Evolutionary conservation across 306 rosid species (phyloP), one percentile per base, ranked within the genome.

Genomic region (Quercus glauca): DNA sequence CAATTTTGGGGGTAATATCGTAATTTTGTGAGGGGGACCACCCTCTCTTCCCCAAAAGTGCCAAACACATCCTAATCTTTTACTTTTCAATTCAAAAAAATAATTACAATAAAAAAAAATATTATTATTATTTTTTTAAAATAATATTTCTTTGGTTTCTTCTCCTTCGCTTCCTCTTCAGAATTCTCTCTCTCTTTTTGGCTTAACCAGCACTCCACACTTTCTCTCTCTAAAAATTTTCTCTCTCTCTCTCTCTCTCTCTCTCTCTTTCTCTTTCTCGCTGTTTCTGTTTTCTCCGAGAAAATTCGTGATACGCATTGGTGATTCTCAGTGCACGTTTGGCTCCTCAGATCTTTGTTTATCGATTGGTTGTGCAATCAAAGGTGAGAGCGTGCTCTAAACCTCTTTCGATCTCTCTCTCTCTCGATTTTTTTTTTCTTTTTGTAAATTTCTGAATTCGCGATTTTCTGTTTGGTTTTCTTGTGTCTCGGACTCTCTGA

Each of bases 121-220:
- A 31, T 28, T 4, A 37, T 37, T 37, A 37, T 37, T 55, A 37
- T 53, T 73, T 43, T 83, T 80, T 74, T 52, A 76, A 78, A 71
- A 26, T 26, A 51, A 37, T 9, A 69, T 53, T 76, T 80, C 83
- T 61, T 85, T 85, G 84, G 84, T 87, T 83, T 82, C 88, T 86
- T 83, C 90, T 83, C 83, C 89, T 71, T 64, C 58, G 79, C 83
- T 75, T 81, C 82, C 73, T 85, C 78, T 53, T 76, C 81, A 84
- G 92, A 83, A 83, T 88, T 78, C 85, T 53, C 73, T 51, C 69
- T 43, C 2, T 43, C 2, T 45, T 45, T 51, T 79, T 83, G 84
- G 90, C 92, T 78, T 88, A 83, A 63, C 85, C 69, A 55, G 80
- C 77, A 86, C 83, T 89, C 91, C 89, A 83, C 83, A 43, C 74